Evolutionary conservation across 495 filamentous ascomycete genomes (phyloP).

Genomic region (Hypomontagnella submonticulosa): DNA sequence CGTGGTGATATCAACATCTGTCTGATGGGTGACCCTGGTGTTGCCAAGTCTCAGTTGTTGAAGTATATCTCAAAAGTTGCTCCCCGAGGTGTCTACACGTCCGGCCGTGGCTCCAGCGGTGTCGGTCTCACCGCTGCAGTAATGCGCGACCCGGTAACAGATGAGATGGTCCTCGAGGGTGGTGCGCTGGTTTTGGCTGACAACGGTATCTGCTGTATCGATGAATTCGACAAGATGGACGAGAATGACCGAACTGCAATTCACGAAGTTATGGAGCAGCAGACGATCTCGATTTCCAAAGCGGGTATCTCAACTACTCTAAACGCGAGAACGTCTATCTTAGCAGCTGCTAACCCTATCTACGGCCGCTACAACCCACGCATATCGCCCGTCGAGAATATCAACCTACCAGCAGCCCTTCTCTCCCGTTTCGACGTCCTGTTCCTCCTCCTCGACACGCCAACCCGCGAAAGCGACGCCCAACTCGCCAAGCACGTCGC

Average conservation of each 20-base stretch:
- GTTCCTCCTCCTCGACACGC: constrained; percentile 95
- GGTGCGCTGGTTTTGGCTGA: constrained; percentile 95
- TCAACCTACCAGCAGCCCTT: constrained; percentile 94
- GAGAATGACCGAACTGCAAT: constrained; percentile 95
- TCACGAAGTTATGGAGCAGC: constrained; percentile 99
- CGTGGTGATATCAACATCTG: constrained; percentile 99
- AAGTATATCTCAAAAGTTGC: constrained; percentile 99
- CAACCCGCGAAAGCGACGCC: constrained; percentile 86
- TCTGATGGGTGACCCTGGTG: constrained; percentile 99
- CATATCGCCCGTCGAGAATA: constrained; percentile 96
- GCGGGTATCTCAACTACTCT: constrained; percentile 96
- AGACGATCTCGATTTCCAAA: constrained; percentile 98
- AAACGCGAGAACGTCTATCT: constrained; percentile 94
- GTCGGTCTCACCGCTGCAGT: constrained; percentile 98
- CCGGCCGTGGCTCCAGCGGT: constrained; percentile 93
- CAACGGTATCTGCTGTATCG: constrained; percentile 99
- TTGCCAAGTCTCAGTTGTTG: constrained; percentile 96
- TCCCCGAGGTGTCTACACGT: constrained; percentile 96
- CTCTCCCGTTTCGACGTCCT: constrained; percentile 97
- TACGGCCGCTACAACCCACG: constrained; percentile 98
- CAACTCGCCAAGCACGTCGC: constrained; percentile 96
- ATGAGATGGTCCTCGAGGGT: constrained; percentile 98
- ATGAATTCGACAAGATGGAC: constrained; percentile 99
- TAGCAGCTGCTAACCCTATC: constrained; percentile 97
- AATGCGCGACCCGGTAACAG: constrained; percentile 97